Conservation (phyloP, 2,329 filamentous ascomycete species). For the Colletotrichum sojae region DNA sequence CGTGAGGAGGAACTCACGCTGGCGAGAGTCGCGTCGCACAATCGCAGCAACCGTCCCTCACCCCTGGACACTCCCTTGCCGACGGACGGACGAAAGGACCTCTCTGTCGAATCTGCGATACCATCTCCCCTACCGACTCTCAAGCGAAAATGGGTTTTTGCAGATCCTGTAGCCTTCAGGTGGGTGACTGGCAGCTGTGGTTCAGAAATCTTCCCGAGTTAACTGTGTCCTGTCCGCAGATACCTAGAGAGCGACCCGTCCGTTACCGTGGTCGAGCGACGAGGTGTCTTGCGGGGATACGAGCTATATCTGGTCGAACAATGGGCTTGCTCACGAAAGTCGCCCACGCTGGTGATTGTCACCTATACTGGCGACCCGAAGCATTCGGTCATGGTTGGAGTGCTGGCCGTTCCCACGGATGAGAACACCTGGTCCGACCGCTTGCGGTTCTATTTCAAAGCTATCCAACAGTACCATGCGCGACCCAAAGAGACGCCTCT, state of each 20-base stretch:
- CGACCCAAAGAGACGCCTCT: constrained; percentile 84
- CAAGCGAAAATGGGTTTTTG: constrained; percentile 67
- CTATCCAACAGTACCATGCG: constrained; percentile 88
- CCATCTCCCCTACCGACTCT: constrained; percentile 46
- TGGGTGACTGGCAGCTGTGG: constrained; percentile 46
- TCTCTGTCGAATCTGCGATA: constrained; percentile 30
- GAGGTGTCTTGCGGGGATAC: constrained; percentile 81
- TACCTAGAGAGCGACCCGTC: constrained; percentile 90
- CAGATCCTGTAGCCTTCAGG: constrained; percentile 72
- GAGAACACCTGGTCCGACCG: constrained; percentile 84
- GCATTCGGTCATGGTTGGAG: constrained; percentile 83
- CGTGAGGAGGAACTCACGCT: constrained; percentile 57
- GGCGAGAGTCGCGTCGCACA: constrained; percentile 49
- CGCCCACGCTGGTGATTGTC: constrained; percentile 91
- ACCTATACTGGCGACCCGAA: constrained; percentile 92
- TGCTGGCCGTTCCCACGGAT: constrained; percentile 86
- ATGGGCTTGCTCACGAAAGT: constrained; percentile 93
- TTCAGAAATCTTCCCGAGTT: background rate
- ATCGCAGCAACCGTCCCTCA: constrained; percentile 43
- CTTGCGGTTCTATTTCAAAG: constrained; percentile 87
- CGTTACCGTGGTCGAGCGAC: constrained; percentile 81
- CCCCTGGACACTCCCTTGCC: constrained; percentile 37
- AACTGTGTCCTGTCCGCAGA: constrained; percentile 51
- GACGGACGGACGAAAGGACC: constrained; percentile 32
- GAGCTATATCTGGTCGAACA: constrained; percentile 96